Evolutionary conservation across 2,329 filamentous ascomycete species (phyloP).

Genomic region (Falciphora oryzae): DNA sequence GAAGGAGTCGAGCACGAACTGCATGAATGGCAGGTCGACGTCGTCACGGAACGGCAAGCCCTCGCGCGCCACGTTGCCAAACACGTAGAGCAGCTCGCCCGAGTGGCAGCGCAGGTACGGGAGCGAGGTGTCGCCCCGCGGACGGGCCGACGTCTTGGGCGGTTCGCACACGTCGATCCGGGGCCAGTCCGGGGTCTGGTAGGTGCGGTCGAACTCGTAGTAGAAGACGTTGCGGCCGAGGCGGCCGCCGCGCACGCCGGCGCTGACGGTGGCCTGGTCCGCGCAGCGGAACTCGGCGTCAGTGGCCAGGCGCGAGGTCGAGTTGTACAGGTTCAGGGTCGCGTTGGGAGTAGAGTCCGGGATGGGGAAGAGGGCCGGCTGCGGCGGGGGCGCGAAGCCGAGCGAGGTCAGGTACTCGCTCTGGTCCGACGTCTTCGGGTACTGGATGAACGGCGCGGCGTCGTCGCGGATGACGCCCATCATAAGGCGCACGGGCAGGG

Average conservation of each 20-base stretch:
- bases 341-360: conserved; percentile 36
- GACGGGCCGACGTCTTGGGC: conserved; percentile 28
- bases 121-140: conserved; percentile 34
- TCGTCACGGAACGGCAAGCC: conserved; percentile 40
- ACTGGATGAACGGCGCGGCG: conserved; percentile 47
- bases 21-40: conserved; percentile 30
- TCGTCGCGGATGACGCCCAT: conserved; percentile 51
- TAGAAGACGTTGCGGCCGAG: conserved; percentile 45
- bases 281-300: conserved; percentile 55
- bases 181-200: conserved; percentile 48
- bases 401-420: conserved; percentile 26
- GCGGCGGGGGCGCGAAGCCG: conserved; percentile 26
- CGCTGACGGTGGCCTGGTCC: conserved; percentile 51
- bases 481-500: conserved; percentile 46
- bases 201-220: conserved; percentile 55
- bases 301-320: conserved; percentile 47
- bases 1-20: conserved; percentile 41
- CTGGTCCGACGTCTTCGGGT: conserved; percentile 31
- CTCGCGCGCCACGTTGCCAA: conserved; percentile 41
- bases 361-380: conserved; percentile 42
- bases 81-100: conserved; percentile 48
- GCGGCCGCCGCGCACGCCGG: conserved; percentile 36
- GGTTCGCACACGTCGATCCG: conserved; percentile 42
- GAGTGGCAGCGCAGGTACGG: conserved; percentile 51
- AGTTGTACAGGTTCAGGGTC: conserved; percentile 50